phyloP scores from a whole-genome alignment of 257 asterid genomes.

The Thymus quinquecostatus region DNA sequence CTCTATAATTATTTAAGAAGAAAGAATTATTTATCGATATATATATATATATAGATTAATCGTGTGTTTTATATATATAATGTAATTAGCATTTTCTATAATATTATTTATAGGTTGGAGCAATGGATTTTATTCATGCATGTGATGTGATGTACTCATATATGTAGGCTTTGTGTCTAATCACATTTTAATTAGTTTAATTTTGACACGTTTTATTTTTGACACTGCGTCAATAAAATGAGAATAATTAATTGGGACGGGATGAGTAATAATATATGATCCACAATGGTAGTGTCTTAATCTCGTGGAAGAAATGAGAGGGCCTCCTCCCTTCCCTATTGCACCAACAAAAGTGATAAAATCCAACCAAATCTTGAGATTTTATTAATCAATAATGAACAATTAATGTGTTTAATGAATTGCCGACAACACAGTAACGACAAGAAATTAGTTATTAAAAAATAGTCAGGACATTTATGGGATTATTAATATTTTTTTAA shows the following conservation, averaged over 20 bases:
- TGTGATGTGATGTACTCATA: too few species aligned
- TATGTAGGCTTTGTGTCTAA: too few species aligned
- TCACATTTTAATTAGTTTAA: too few species aligned
- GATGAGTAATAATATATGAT: not conserved
- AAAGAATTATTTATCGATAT: not conserved
- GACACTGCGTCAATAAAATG: not conserved
- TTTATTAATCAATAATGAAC: constrained; percentile 17
- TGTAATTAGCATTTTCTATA: too few species aligned
- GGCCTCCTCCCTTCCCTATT: constrained; percentile 22
- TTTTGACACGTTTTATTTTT: too few species aligned
- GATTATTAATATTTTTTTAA: not conserved
- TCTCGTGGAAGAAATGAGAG: constrained; percentile 6
- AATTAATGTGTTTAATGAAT: constrained; percentile 3
- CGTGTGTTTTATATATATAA: too few species aligned
- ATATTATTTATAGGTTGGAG: too few species aligned
- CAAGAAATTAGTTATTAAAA: not conserved
- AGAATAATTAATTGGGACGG: not conserved
- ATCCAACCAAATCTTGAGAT: constrained; percentile 19
- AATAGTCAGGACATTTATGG: not conserved
- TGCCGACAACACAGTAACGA: not conserved
- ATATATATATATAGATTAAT: too few species aligned
- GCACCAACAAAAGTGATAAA: constrained; percentile 7
- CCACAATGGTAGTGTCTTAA: not conserved
- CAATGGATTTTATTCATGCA: too few species aligned
- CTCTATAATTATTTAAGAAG: too few species aligned